Base-by-base conservation (phyloP, 2,329 filamentous ascomycete species). In the Fusarium azukiicola region DNA sequence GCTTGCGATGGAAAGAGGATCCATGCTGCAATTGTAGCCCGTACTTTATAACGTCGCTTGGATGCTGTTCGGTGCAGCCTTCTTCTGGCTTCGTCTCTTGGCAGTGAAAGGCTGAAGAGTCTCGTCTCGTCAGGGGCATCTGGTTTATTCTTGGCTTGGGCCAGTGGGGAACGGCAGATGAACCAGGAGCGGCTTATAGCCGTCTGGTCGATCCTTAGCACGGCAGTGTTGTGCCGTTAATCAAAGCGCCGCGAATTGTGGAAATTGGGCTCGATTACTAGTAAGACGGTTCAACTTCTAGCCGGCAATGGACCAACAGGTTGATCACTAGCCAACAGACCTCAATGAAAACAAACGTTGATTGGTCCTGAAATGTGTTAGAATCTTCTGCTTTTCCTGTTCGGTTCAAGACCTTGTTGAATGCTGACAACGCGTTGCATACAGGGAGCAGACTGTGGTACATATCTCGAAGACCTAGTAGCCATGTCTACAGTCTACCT, bases 271-370 rank as follows among this genome's bases (percentile, higher is more conserved):
- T 40, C 5, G 19, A 44, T 63, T 63, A 63, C 38, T 44, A 27
- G 58, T 63, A 63, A 63, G 58, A 63, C 58, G 58, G 58, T 63
- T 63, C 38, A 63, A 63, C 58, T 63, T 63, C n/a, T 4, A 36
- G 23, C 58, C 58, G 58, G 42, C 10, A 4, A 40, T 19, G 38
- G 58, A n/a, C 58, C 23, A 63, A 44, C 16, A 13, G 17, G 38
- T n/a, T 44, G 36, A 63, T 44, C 58, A 32, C 58, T 42, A 14
- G n/a, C 58, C 10, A 63, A 12, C 16, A 63, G 6, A 13, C 7
- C 36, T 11, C 23, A 27, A 16, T 10, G 2, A 13, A 8, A n/a
- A 21, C 5, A 8, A n/a, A 21, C 5, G 10, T 21, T 63, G 58
- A 63, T 63, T 44, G 38, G 58, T 4, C 10, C n/a, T 63, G 38